These are phyloP conservation scores for Nannochloropsis oceanica DNA, from an alignment of 108 stramenopile species.

Conservation along the genomic window DNA sequence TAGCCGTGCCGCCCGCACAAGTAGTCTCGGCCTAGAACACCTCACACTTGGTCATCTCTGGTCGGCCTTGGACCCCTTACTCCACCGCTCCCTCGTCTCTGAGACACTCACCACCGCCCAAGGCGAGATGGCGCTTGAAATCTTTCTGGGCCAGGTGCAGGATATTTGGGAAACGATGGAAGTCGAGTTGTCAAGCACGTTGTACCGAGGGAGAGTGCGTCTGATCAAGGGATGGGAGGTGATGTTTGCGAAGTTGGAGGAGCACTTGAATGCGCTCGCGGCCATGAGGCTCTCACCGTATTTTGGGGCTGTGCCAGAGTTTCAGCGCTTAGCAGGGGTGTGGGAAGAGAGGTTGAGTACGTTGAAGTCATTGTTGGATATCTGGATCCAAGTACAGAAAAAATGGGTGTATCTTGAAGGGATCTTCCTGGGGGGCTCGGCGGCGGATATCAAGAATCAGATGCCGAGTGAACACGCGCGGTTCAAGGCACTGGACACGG, in stretches of 20 bases:
- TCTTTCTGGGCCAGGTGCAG: constrained; percentile 66
- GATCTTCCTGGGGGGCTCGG: constrained; percentile 61
- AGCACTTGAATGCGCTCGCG: constrained; percentile 75
- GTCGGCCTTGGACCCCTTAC: constrained; percentile 60
- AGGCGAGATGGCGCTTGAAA: constrained; percentile 94
- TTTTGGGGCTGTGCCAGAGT: constrained; percentile 58
- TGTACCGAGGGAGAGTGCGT: constrained; percentile 77
- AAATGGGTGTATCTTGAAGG: constrained; percentile 93
- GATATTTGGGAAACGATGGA: constrained; percentile 84
- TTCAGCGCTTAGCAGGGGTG: constrained; percentile 81
- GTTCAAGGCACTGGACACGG: constrained; percentile 85
- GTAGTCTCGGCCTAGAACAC: constrained; percentile 45
- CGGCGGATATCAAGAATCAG: constrained; percentile 77
- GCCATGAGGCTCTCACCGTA: constrained; percentile 87
- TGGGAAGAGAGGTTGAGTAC: constrained; percentile 87
- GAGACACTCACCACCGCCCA: constrained; percentile 80
- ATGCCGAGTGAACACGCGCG: constrained; percentile 74
- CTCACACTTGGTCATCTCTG: constrained; percentile 81
- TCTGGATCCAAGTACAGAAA: constrained; percentile 93
- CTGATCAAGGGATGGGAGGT: constrained; percentile 89
- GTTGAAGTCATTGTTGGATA: constrained; percentile 71
- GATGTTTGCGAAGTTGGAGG: constrained; percentile 80
- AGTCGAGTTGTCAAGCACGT: constrained; percentile 57
- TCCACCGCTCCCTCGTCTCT: constrained; percentile 60
- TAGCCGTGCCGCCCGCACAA: neutral